Evolutionary conservation across 2,329 filamentous ascomycete species (phyloP).

Genomic region (Fusarium miscanthi): DNA sequence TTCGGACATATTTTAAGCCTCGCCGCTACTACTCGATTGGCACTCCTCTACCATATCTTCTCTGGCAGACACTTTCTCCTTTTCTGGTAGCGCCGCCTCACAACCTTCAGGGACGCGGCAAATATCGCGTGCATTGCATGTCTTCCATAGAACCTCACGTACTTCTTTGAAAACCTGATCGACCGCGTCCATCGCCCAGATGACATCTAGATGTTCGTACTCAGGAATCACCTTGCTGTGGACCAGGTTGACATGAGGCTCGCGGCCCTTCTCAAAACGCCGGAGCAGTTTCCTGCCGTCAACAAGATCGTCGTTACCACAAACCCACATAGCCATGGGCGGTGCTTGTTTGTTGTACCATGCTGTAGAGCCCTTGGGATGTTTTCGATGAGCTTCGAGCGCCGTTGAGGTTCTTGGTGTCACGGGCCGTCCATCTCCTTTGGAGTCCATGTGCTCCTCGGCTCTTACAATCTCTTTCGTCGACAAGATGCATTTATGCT

Average conservation of each 20-base stretch:
- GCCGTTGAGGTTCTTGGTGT: conserved; percentile 40
- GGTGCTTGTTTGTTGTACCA: conserved; percentile 87
- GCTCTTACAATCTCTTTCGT: conserved; percentile 76
- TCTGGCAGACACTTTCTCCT: conserved; percentile 1
- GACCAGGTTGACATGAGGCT: conserved; percentile 84
- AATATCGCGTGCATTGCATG: conserved; percentile 63
- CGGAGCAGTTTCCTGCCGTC: conserved; percentile 80
- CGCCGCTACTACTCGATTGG: conserved; percentile 43
- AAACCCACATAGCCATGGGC: conserved; percentile 89
- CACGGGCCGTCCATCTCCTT: conserved; percentile 20
- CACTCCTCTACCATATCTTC: conserved; percentile 26
- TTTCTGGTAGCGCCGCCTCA: conserved; percentile 60
- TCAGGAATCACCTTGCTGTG: conserved; percentile 85
- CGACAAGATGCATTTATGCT: conserved; percentile 85
- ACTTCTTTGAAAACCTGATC: conserved; percentile 86
- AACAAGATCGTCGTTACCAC: conserved; percentile 84
- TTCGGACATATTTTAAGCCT: conserved; percentile 6
- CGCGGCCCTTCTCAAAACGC: conserved; percentile 79
- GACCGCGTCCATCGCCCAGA: conserved; percentile 92
- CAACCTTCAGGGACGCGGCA: conserved; percentile 76
- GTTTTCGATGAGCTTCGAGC: conserved; percentile 51
- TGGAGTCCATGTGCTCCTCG: conserved; percentile 71
- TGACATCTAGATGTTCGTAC: conserved; percentile 93
- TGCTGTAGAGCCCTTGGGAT: conserved; percentile 65
- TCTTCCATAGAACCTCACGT: conserved; percentile 85